Evolutionary conservation across 768 basidiomycete species (phyloP), one percentile per base, ranked within the genome.

Genomic region (Termitomyces sp.): DNA sequence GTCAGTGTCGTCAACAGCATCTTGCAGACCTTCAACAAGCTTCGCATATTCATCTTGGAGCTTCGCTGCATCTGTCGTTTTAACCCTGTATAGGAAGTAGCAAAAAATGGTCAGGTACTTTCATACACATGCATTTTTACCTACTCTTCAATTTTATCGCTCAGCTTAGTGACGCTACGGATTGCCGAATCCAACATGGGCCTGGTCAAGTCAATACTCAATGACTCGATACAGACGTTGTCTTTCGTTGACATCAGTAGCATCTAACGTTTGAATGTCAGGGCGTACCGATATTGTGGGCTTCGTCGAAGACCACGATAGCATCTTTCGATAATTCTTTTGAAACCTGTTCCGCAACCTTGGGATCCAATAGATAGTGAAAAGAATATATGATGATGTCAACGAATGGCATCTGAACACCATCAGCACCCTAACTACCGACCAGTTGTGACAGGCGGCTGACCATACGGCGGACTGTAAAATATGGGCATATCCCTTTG

Each of bases 251-350:
- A 28, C 34, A 46, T 52, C 83, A 82, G 32, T 55, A 12, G 42
- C 21, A 42, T 65, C 41, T 23, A 48, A 32, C 2, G 23, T 17
- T 25, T 12, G 11, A 25, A 35, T 3, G 41, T 25, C 14, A 27
- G 25, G 52, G 34, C 61, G 55, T 63, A 94, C 95, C 95, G 51
- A 99, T 99, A 68, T 99, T 99, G 72, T 99, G 97, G 16, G 97
- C 97, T 68, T 99, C 97, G 66, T 99, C 97, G 66, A 99, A 99
- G 1, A 99, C 97, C 39, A 99, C 94, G 52, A 99, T 99, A 30
- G 94, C 89, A 68, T 99, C 97, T 66, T 98, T 98, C 8, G 90
- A 91, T 74, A 99, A 79, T 70, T 99, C 97, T 67, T 93, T 95
- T 2, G 97, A 98, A 14, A 99, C 97, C 73, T 98, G 95, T 64